These are phyloP conservation scores for Gnetum montanum DNA, from an alignment of 75 land plant species.

Conservation along the genomic window DNA sequence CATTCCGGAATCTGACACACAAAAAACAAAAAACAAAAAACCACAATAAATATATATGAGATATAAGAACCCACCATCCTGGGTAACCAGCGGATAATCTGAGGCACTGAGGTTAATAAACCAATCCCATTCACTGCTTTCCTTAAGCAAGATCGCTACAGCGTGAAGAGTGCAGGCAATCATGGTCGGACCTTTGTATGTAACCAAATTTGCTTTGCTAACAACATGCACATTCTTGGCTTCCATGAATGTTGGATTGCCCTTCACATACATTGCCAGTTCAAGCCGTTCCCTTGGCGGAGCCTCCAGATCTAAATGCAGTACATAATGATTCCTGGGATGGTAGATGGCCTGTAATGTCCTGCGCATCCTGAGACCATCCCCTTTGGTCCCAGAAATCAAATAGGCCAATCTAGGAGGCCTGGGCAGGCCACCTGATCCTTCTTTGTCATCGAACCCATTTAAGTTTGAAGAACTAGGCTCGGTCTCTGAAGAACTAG, in stretches of 20 bases:
- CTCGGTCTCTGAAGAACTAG: slow-evolving; percentile 1
- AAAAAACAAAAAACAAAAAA: too few relatives aligned
- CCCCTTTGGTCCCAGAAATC: slow-evolving; percentile 71
- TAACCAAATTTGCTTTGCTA: slow-evolving; percentile 57
- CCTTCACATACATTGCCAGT: slow-evolving; percentile 38
- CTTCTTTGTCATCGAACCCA: not conserved
- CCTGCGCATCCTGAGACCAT: slow-evolving; percentile 35
- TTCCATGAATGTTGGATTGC: slow-evolving; percentile 23
- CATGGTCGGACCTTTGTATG: slow-evolving; percentile 72
- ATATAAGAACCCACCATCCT: slow-evolving; percentile 66
- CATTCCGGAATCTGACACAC: too few relatives aligned
- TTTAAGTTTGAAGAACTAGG: not conserved
- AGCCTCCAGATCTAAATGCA: slow-evolving; percentile 75
- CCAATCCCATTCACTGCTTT: slow-evolving; percentile 80
- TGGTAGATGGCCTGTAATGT: slow-evolving; percentile 67
- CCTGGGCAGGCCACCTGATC: slow-evolving; percentile 22
- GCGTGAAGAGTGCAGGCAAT: slow-evolving; percentile 67
- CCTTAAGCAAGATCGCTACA: slow-evolving; percentile 54
- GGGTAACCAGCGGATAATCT: slow-evolving; percentile 88
- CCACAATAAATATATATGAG: too few relatives aligned
- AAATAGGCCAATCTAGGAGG: slow-evolving; percentile 69
- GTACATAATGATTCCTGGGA: slow-evolving; percentile 64
- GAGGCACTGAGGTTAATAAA: slow-evolving; percentile 81
- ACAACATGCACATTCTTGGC: slow-evolving; percentile 67
- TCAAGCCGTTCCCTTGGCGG: slow-evolving; percentile 51